These are phyloP conservation scores for Lactarius indigo DNA, from an alignment of 768 basidiomycete genomes.

Conservation along the genomic window DNA sequence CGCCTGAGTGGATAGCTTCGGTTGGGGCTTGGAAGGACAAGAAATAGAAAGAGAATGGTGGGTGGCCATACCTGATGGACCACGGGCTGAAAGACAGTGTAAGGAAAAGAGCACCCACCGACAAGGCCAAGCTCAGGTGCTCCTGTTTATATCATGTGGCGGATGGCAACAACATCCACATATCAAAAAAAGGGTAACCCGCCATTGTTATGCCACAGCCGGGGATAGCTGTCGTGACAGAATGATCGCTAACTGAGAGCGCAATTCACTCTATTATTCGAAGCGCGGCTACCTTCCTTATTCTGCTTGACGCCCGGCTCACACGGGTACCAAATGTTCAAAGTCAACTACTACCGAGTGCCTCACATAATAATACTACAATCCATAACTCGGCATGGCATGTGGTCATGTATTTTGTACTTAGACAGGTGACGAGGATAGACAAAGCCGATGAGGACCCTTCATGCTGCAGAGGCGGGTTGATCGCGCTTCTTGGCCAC, in stretches of 20 bases:
- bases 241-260: slow-evolving; percentile 13
- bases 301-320: not conserved
- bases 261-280: not conserved
- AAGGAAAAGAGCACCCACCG: slow-evolving; percentile 5
- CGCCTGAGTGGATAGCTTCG: slow-evolving; percentile 17
- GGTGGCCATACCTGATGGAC: slow-evolving; percentile 20
- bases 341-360: not conserved
- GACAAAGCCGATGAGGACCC: slow-evolving; percentile 29
- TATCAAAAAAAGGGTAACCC: not conserved
- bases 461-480: slow-evolving; percentile 51
- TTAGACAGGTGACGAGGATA: slow-evolving; percentile 23
- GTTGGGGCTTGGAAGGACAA: slow-evolving; percentile 22
- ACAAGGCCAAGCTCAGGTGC: not conserved
- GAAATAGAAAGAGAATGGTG: slow-evolving; percentile 12
- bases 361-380: slow-evolving; percentile 9
- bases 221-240: slow-evolving; percentile 9
- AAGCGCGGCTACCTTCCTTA: not conserved
- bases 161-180: slow-evolving; percentile 17
- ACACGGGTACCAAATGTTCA: not conserved
- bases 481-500: slow-evolving; percentile 78
- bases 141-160: slow-evolving; percentile 20
- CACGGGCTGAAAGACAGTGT: not conserved
- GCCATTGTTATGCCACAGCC: slow-evolving; percentile 20
- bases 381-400: slow-evolving; percentile 23
- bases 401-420: slow-evolving; percentile 34